Percentiles rank a stretch among this genome's conserved stretches.
These are phyloP conservation scores for Chionographis japonica DNA, from an alignment of 106 monocot species.

Conservation along the genomic window DNA sequence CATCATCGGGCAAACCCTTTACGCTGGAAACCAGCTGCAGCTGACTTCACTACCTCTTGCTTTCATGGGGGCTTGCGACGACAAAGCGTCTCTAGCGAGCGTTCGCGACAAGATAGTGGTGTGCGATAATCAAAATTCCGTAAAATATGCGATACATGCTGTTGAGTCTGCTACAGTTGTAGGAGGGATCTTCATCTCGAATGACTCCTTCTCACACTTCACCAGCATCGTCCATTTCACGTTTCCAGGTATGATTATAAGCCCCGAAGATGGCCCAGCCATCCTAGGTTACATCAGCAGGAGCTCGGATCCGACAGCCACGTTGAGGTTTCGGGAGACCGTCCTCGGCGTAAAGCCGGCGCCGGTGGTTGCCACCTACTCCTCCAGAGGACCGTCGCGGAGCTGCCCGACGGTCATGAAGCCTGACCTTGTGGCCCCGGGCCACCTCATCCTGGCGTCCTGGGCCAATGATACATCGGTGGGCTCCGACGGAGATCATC, in stretches of 20 bases:
- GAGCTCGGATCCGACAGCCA: slow-evolving; percentile 18
- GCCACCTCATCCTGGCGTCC: too few species aligned
- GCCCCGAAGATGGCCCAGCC: slow-evolving; percentile 15
- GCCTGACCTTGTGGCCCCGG: slow-evolving; percentile 68
- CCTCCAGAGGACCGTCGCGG: slow-evolving; percentile 56
- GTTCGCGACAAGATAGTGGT: slow-evolving; percentile 18
- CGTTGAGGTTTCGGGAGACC: slow-evolving; percentile 35
- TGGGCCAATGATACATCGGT: too few species aligned
- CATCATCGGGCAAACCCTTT: slow-evolving; percentile 44
- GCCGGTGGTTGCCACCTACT: slow-evolving; percentile 40
- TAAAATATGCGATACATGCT: background rate
- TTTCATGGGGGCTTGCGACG: slow-evolving; percentile 15
- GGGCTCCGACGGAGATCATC: too few species aligned
- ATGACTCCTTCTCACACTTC: background rate
- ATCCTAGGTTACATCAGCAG: slow-evolving; percentile 24
- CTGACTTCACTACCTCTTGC: slow-evolving; percentile 3
- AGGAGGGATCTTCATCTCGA: slow-evolving; percentile 37
- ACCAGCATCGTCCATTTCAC: slow-evolving; percentile 17
- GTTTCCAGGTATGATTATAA: slow-evolving; percentile 31
- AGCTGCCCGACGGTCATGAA: slow-evolving; percentile 48
- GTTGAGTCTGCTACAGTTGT: slow-evolving; percentile 7
- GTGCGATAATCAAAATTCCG: background rate
- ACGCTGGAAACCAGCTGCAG: slow-evolving; percentile 16
- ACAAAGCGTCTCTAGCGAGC: background rate
- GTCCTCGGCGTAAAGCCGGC: slow-evolving; percentile 36